Conservation (phyloP, 345 rosid genomes). For the Melaleuca quinquenervia region DNA sequence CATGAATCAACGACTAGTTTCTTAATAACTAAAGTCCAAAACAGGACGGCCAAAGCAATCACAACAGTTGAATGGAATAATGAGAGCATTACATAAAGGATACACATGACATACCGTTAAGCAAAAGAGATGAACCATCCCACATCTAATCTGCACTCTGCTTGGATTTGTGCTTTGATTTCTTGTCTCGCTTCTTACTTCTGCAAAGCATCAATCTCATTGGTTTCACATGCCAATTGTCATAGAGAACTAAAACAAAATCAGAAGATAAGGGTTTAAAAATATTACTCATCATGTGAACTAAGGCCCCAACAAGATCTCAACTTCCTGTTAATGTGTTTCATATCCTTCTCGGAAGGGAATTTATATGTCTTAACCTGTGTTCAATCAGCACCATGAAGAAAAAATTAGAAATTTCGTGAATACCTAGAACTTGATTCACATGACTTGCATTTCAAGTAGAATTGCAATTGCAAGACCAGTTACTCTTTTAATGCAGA, state of each 20-base stretch:
- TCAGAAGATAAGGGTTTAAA: neutral
- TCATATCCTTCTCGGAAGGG: conserved; percentile 96
- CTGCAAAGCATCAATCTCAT: conserved; percentile 8
- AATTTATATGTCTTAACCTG: conserved; percentile 57
- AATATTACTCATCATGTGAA: conserved; percentile 66
- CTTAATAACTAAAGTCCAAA: neutral
- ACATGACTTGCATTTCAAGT: neutral
- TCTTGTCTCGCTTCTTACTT: conserved; percentile 85
- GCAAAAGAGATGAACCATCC: conserved; percentile 14
- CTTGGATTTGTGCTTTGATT: conserved; percentile 72
- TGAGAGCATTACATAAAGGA: neutral
- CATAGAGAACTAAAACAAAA: neutral
- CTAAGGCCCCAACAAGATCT: conserved; percentile 87
- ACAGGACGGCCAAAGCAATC: neutral
- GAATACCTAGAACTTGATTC: neutral
- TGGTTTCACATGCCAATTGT: neutral
- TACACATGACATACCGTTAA: conserved; percentile 1
- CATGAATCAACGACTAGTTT: neutral
- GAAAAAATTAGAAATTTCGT: neutral
- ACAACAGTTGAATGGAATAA: neutral
- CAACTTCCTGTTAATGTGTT: conserved; percentile 84
- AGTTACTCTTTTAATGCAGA: neutral
- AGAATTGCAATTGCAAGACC: neutral
- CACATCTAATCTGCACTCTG: conserved; percentile 39
- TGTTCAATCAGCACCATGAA: neutral